Base-by-base conservation (phyloP, 805 yeast species). In the Teunomyces cretensis region DNA sequence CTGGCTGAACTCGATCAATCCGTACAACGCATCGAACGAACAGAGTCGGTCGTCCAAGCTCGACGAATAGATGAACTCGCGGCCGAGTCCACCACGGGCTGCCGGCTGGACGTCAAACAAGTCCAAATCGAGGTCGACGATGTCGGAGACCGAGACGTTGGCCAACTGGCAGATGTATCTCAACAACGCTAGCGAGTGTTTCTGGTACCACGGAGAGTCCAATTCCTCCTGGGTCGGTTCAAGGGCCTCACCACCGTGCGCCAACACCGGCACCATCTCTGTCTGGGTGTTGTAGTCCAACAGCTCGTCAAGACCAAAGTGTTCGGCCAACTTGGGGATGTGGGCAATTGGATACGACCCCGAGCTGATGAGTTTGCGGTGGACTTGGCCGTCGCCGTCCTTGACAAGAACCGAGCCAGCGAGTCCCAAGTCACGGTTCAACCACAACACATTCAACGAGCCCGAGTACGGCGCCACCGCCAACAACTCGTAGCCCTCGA, bases 401-500 rank as follows among this genome's bases (percentile, higher is more conserved):
- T 55, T 56, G 1, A 63, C 59, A 19, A 68, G 50, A 30, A 70
- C 51, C 12, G 64, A 47, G 7, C 77, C 77, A 4, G 73, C 75
- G 31, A 72, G 50, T 2, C 74, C 75, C 49, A 72, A 62, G 47
- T 72, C 77, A 43, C 77, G 53, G 48, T 69, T 72, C 46, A 67
- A 57, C 75, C 76, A 70, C 4, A 64, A 42, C 28, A 58, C 54
- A 30, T 56, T 60, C 27, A 68, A 54, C 1, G 65, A 52, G 2
- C 75, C 74, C 1, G 74, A 67, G 46, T 72, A 72, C 6, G 68
- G 65, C 7, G 74, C 74, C 11, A 70, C 74, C 1, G 74, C 74
- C 27, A 72, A 55, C 15, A 62, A 43, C 14, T 67, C 64, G 49
- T 68, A 72, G 4, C 73, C 74, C 31, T 59, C 59, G 3, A 56